Percentiles rank a stretch among this genome's conserved stretches.
Evolutionary conservation across 2,329 filamentous ascomycete genomes (phyloP).

Genomic region (Fusarium solani-melongenae): DNA sequence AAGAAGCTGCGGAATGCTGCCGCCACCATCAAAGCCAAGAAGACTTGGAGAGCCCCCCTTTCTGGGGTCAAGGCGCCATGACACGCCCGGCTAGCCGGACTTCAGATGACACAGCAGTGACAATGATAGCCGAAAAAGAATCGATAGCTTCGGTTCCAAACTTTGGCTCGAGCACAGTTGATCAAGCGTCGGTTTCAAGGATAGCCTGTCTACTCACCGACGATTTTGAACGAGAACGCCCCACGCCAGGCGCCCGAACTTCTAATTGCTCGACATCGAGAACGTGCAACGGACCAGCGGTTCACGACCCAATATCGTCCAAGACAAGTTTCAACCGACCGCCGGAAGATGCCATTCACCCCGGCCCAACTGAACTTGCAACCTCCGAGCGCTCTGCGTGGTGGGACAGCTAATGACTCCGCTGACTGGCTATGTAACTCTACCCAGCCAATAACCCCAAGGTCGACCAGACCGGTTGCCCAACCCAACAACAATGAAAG

Average conservation of each 20-base stretch:
- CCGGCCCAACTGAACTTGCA: neutral
- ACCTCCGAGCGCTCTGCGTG: constrained; percentile 1
- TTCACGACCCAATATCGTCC: neutral
- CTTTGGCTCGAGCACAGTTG: constrained; percentile 16
- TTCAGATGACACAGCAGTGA: constrained; percentile 16
- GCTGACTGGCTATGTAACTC: constrained; percentile 27
- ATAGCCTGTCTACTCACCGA: constrained; percentile 14
- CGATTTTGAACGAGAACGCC: constrained; percentile 2
- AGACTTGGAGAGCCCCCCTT: constrained; percentile 38
- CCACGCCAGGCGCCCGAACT: neutral
- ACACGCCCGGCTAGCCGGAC: constrained; percentile 28
- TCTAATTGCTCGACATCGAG: neutral
- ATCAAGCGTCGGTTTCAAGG: constrained; percentile 6
- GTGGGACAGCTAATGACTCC: constrained; percentile 35
- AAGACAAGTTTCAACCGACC: constrained; percentile 13
- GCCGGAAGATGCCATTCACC: constrained; percentile 18
- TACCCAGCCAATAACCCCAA: constrained; percentile 8
- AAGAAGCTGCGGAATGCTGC: constrained; percentile 45
- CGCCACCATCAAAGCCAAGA: constrained; percentile 41
- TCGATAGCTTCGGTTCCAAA: constrained; percentile 34
- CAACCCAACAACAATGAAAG: neutral
- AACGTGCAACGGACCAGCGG: neutral
- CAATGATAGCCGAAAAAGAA: constrained; percentile 27
- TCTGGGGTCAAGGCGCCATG: constrained; percentile 38
- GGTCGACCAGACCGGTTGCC: neutral